These are phyloP conservation scores for Agrocybe pediades DNA, from an alignment of 768 basidiomycete species.

Conservation along the genomic window DNA sequence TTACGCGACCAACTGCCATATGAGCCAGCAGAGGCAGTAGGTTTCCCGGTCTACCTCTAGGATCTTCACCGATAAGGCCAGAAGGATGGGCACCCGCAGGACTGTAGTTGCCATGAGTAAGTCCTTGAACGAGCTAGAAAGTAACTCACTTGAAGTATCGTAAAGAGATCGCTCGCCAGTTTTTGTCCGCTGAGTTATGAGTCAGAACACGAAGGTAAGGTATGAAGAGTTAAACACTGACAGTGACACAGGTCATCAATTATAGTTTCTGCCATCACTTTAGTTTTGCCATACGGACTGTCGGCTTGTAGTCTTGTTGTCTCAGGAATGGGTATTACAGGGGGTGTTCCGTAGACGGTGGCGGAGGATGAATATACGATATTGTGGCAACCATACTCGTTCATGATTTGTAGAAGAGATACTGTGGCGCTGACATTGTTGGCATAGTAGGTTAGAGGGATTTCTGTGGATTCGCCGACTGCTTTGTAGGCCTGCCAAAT, in stretches of 20 bases:
- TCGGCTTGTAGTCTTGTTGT: constrained; percentile 84
- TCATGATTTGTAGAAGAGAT: constrained; percentile 84
- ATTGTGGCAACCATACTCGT: constrained; percentile 78
- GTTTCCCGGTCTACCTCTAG: constrained; percentile 93
- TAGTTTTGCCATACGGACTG: constrained; percentile 95
- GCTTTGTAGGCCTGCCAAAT: constrained; percentile 86
- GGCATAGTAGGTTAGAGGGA: constrained; percentile 89
- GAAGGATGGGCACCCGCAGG: constrained; percentile 99
- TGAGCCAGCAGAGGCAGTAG: constrained; percentile 91
- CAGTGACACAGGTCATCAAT: constrained; percentile 86
- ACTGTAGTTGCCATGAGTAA: constrained; percentile 41
- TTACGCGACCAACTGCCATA: constrained; percentile 89
- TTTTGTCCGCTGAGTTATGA: constrained; percentile 59
- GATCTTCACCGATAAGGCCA: constrained; percentile 94
- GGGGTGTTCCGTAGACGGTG: constrained; percentile 96
- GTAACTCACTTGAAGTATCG: constrained; percentile 91
- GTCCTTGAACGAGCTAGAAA: background rate
- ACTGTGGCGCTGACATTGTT: constrained; percentile 94
- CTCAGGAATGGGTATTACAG: constrained; percentile 92
- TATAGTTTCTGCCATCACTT: constrained; percentile 90
- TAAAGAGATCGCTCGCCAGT: constrained; percentile 83
- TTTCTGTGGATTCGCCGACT: constrained; percentile 94
- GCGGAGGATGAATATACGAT: constrained; percentile 98
- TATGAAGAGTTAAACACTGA: constrained; percentile 33
- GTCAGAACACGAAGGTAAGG: background rate